phyloP scores from a whole-genome alignment of 1,284 basidiomycete species.

The Sparassis latifolia region DNA sequence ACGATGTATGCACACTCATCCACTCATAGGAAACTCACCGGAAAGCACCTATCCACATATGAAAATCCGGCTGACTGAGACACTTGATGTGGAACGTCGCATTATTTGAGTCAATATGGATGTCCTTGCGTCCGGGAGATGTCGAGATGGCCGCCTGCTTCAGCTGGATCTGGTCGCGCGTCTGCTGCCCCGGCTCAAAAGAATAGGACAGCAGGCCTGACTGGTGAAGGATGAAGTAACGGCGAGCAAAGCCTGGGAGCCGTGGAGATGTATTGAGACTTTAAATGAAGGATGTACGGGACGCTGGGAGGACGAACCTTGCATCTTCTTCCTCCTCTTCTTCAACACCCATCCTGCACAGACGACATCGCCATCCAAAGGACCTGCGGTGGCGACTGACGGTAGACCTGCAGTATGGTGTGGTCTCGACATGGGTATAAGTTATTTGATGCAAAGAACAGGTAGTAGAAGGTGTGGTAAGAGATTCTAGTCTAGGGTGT shows the following conservation, averaged over 20 bases:
- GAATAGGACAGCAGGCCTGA: slow-evolving; percentile 72
- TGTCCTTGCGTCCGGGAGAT: slow-evolving; percentile 59
- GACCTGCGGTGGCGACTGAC: slow-evolving; percentile 2
- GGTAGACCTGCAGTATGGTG: not conserved
- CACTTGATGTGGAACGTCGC: slow-evolving; percentile 80
- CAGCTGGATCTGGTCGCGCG: slow-evolving; percentile 64
- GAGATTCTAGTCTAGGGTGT: too few relatives aligned
- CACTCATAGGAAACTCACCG: slow-evolving; percentile 36
- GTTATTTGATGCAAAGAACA: too few relatives aligned
- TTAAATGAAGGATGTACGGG: not conserved
- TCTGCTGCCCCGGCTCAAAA: slow-evolving; percentile 62
- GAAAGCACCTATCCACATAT: slow-evolving; percentile 67
- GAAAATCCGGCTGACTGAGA: slow-evolving; percentile 62
- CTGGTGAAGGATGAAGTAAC: slow-evolving; percentile 65
- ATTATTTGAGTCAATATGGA: slow-evolving; percentile 70
- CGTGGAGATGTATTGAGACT: too few relatives aligned
- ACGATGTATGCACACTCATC: not conserved
- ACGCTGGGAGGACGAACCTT: slow-evolving; percentile 41
- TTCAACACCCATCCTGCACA: slow-evolving; percentile 75
- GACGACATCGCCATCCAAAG: slow-evolving; percentile 26
- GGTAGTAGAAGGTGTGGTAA: too few relatives aligned
- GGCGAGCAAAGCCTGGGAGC: slow-evolving; percentile 69
- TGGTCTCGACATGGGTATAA: too few relatives aligned
- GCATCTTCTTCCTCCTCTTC: slow-evolving; percentile 79
- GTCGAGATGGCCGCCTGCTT: slow-evolving; percentile 71